Evolutionary conservation across 163 green algal species (phyloP).

Genomic region (Prototheca cutis): DNA sequence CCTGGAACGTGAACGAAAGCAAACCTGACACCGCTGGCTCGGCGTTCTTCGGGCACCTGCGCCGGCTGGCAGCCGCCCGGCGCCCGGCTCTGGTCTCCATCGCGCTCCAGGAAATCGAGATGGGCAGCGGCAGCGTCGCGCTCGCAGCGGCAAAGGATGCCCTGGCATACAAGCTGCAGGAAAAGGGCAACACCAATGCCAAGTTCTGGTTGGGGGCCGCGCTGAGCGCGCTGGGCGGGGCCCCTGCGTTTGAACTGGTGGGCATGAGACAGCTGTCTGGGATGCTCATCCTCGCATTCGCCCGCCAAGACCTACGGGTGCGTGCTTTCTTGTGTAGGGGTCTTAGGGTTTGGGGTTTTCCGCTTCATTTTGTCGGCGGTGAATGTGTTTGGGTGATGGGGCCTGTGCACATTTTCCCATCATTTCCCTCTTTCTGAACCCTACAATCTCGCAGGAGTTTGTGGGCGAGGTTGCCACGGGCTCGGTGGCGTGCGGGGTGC

Average conservation of each 20-base stretch:
- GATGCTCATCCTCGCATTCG: conserved; percentile 71
- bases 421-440: no score
- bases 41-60: conserved; percentile 28
- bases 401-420: no score
- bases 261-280: conserved; percentile 73
- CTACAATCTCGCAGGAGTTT: conserved; percentile 20
- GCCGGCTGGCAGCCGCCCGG: conserved; percentile 13
- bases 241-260: conserved; percentile 36
- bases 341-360: no score
- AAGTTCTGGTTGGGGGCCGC: conserved; percentile 48
- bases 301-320: conserved; percentile 31
- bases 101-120: conserved; percentile 88
- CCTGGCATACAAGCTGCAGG: conserved; percentile 39
- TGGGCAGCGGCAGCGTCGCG: conserved; percentile 71
- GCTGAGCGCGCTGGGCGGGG: conserved; percentile 27
- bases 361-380: no score
- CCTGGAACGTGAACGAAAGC: conserved; percentile 79
- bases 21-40: conserved; percentile 19
- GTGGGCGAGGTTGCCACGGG: conserved; percentile 65
- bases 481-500: conserved; percentile 74
- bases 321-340: no score
- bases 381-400: no score
- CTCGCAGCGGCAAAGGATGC: conserved; percentile 55
- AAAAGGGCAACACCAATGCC: conserved; percentile 65
- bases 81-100: conserved; percentile 54